phyloP scores from a whole-genome alignment of 257 asterid species.

The Pogostemon cablin region DNA sequence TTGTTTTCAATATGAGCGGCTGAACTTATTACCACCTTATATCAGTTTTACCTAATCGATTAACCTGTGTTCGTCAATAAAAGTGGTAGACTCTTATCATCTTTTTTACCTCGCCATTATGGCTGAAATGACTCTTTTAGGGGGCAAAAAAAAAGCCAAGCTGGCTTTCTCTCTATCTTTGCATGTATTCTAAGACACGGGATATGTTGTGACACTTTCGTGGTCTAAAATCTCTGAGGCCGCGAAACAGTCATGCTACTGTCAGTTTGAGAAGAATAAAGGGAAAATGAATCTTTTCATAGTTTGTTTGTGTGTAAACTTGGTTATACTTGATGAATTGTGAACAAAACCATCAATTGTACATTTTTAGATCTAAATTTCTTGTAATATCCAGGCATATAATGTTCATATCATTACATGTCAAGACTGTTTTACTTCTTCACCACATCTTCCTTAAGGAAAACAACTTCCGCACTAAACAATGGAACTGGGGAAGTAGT shows the following conservation, averaged over 20 bases:
- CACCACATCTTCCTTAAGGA: background rate
- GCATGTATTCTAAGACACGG: too few relatives aligned
- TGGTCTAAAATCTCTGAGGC: too few relatives aligned
- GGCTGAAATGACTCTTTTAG: background rate
- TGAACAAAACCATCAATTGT: background rate
- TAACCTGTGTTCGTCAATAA: background rate
- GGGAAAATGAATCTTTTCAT: too few relatives aligned
- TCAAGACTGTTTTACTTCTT: background rate
- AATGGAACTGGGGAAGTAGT: constrained; percentile 6
- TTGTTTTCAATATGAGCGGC: background rate
- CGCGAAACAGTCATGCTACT: too few relatives aligned
- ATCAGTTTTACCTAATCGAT: background rate
- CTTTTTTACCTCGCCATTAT: background rate
- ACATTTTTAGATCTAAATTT: background rate
- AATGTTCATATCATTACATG: background rate
- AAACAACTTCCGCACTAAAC: background rate
- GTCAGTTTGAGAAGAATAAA: too few relatives aligned
- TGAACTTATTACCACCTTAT: background rate
- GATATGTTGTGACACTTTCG: too few relatives aligned
- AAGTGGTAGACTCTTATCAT: background rate
- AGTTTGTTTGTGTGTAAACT: background rate
- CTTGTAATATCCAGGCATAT: background rate
- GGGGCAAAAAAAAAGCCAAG: too few relatives aligned
- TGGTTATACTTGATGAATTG: background rate
- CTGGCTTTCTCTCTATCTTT: too few relatives aligned